Conservation (phyloP, 2,329 filamentous ascomycete species). For the Fusarium sp. region DNA sequence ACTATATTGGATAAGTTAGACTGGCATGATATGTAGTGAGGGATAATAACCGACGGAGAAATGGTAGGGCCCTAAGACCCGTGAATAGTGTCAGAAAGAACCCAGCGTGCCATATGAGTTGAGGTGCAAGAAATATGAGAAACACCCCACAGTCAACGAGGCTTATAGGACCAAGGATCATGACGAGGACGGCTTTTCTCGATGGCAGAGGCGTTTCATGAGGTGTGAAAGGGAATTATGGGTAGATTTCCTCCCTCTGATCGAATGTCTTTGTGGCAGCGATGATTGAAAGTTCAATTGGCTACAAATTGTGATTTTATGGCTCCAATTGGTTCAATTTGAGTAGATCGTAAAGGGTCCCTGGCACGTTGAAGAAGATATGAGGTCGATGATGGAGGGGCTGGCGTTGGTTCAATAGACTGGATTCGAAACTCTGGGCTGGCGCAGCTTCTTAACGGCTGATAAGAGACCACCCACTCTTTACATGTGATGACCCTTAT, state of each 20-base stretch:
- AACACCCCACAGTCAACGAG: slow-evolving; percentile 81
- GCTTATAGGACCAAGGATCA: slow-evolving; percentile 79
- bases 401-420: slow-evolving; percentile 4
- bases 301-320: background rate
- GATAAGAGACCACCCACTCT: background rate
- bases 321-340: slow-evolving; percentile 1
- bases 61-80: slow-evolving; percentile 71
- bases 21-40: background rate
- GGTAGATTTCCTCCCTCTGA: background rate
- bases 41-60: slow-evolving; percentile 64
- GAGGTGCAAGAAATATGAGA: slow-evolving; percentile 73
- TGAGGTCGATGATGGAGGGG: slow-evolving; percentile 36
- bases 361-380: slow-evolving; percentile 27
- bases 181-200: slow-evolving; percentile 48
- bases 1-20: slow-evolving; percentile 38
- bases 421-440: background rate
- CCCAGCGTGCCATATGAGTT: slow-evolving; percentile 75
- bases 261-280: background rate
- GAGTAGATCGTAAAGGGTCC: slow-evolving; percentile 6
- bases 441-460: background rate
- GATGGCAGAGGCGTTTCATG: slow-evolving; percentile 8
- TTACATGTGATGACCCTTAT: slow-evolving; percentile 20
- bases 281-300: background rate
- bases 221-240: slow-evolving; percentile 1
- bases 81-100: slow-evolving; percentile 66